These are phyloP conservation scores for Chaetoceros muelleri DNA, from an alignment of 108 stramenopile species.

Conservation along the genomic window DNA sequence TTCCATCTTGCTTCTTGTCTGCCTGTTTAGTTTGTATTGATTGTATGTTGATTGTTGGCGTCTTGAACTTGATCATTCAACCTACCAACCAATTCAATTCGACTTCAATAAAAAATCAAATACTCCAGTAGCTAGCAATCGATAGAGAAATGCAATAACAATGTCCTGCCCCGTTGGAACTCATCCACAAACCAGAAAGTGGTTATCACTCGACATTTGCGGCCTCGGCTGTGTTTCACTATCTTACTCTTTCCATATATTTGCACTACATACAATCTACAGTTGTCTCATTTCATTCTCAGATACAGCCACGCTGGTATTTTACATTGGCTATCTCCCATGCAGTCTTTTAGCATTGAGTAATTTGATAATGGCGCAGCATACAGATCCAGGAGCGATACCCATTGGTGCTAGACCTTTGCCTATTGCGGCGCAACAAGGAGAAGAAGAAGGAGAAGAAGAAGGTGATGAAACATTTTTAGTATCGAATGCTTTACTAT, in stretches of 20 bases:
- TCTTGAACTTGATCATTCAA: no score
- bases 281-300: not conserved
- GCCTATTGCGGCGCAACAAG: conserved; percentile 23
- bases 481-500: not conserved
- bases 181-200: not conserved
- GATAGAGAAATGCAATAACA: no score
- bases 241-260: not conserved
- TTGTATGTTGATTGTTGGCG: no score
- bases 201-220: not conserved
- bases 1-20: no score
- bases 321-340: not conserved
- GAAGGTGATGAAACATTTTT: not conserved
- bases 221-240: not conserved
- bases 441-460: not conserved
- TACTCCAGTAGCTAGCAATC: no score
- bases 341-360: not conserved
- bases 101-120: no score
- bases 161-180: not conserved
- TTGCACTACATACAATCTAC: not conserved
- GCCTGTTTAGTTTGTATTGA: no score
- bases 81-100: no score
- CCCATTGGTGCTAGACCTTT: conserved; percentile 75
- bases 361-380: not conserved
- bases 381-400: conserved; percentile 70
- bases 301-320: not conserved